These are phyloP conservation scores for Stenogyne calaminthoides DNA, from an alignment of 305 asterid genomes.

Conservation along the genomic window DNA sequence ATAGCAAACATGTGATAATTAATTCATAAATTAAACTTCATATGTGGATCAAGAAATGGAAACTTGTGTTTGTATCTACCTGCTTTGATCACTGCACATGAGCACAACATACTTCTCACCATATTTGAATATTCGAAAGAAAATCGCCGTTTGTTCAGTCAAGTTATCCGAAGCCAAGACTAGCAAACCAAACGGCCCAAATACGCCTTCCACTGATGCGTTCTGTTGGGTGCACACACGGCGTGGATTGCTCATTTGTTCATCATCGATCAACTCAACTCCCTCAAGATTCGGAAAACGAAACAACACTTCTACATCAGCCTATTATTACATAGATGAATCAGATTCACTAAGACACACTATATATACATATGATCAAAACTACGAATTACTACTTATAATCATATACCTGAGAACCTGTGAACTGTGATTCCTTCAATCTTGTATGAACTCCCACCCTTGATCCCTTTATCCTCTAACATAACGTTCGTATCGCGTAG, in stretches of 20 bases:
- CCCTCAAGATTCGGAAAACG: conserved; percentile 36
- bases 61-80: conserved; percentile 30
- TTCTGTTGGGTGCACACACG: conserved; percentile 47
- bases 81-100: conserved; percentile 78
- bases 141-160: conserved; percentile 59
- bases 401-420: conserved; percentile 48
- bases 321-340: conserved; percentile 35
- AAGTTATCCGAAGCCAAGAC: conserved; percentile 58
- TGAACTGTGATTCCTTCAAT: conserved; percentile 53
- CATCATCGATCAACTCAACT: conserved; percentile 39
- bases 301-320: conserved; percentile 60
- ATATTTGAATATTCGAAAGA: conserved; percentile 47
- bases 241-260: conserved; percentile 41
- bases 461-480: conserved; percentile 39
- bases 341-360: background rate
- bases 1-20: too few relatives aligned
- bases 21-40: background rate
- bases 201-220: conserved; percentile 41
- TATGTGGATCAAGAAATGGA: background rate
- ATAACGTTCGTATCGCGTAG: conserved; percentile 37
- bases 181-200: conserved; percentile 74
- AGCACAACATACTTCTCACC: conserved; percentile 45
- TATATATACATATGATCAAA: background rate
- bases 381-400: background rate
- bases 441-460: conserved; percentile 39